These are phyloP conservation scores for Globisporangium mamillatum DNA, from an alignment of 352 stramenopile genomes.

Conservation along the genomic window DNA sequence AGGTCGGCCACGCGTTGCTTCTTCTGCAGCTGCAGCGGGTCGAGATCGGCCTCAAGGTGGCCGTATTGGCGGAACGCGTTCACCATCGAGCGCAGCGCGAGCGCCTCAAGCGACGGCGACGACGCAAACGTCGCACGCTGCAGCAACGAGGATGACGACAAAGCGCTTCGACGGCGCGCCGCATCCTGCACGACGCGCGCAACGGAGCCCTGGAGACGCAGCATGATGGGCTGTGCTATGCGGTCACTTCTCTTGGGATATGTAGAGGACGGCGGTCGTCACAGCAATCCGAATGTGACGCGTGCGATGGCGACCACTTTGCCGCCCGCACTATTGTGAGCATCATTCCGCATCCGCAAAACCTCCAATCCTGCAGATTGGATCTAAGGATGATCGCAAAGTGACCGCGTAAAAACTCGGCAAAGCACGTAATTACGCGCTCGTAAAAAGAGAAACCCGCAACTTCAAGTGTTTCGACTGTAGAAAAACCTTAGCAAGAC, in stretches of 20 bases:
- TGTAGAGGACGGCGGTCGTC: not conserved
- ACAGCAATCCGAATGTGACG: conserved; percentile 1
- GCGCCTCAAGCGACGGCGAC: conserved; percentile 49
- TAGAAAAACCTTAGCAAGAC: not conserved
- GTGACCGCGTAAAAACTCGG: not conserved
- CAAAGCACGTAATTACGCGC: not conserved
- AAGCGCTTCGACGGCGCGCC: conserved; percentile 2
- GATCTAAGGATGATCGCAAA: not conserved
- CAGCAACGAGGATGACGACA: not conserved
- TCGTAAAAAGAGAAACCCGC: not conserved
- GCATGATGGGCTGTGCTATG: conserved; percentile 26
- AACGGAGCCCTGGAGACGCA: conserved; percentile 50
- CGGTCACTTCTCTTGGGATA: not conserved
- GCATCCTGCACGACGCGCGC: conserved; percentile 25
- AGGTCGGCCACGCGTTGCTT: conserved; percentile 35
- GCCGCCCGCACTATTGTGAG: not conserved
- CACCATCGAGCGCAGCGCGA: conserved; percentile 69
- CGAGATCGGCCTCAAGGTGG: conserved; percentile 71
- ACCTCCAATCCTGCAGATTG: conserved; percentile 2
- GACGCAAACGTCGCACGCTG: conserved; percentile 23
- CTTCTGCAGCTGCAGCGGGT: conserved; percentile 53
- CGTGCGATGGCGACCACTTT: not conserved
- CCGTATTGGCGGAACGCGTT: conserved; percentile 70
- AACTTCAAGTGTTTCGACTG: conserved; percentile 4
- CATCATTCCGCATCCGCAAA: not conserved